Evolutionary conservation across 2,329 filamentous ascomycete species (phyloP).

Genomic region (Alternaria metachromatica): DNA sequence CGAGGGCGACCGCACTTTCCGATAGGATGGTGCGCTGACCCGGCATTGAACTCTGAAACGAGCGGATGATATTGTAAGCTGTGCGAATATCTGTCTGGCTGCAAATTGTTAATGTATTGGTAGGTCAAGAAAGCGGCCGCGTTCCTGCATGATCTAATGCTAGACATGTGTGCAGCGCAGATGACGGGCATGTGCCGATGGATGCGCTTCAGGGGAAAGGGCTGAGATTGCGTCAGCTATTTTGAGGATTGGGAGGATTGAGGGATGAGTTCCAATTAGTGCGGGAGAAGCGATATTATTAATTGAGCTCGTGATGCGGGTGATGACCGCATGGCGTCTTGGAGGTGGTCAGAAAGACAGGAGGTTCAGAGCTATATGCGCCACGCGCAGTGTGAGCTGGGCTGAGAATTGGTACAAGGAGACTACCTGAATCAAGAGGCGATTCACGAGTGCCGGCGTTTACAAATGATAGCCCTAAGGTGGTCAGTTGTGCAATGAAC

Average conservation of each 20-base stretch:
- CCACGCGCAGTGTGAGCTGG: not conserved
- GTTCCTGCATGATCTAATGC: conserved; percentile 27
- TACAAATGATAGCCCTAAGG: not conserved
- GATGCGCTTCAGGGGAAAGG: conserved; percentile 5
- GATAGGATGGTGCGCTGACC: not conserved
- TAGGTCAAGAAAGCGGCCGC: conserved; percentile 15
- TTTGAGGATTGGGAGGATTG: not conserved
- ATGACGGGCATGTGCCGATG: conserved; percentile 8
- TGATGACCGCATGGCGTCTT: not conserved
- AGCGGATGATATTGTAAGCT: not conserved
- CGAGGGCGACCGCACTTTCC: conserved; percentile 7
- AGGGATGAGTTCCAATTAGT: not conserved
- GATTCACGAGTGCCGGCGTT: not conserved
- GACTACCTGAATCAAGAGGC: not conserved
- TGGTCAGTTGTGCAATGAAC: not conserved
- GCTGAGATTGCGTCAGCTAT: not conserved
- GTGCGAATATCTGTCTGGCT: not conserved
- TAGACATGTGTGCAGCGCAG: not conserved
- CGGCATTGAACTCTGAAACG: conserved; percentile 3
- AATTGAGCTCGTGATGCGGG: not conserved
- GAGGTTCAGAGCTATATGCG: not conserved
- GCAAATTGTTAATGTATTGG: not conserved
- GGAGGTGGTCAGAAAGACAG: conserved; percentile 4
- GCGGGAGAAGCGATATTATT: not conserved
- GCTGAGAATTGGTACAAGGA: not conserved